Percentiles rank a stretch among this genome's conserved stretches.
Evolutionary conservation across 192 early-diverging fungal genomes (phyloP).

Genomic region (Backusella liffmaniae): DNA sequence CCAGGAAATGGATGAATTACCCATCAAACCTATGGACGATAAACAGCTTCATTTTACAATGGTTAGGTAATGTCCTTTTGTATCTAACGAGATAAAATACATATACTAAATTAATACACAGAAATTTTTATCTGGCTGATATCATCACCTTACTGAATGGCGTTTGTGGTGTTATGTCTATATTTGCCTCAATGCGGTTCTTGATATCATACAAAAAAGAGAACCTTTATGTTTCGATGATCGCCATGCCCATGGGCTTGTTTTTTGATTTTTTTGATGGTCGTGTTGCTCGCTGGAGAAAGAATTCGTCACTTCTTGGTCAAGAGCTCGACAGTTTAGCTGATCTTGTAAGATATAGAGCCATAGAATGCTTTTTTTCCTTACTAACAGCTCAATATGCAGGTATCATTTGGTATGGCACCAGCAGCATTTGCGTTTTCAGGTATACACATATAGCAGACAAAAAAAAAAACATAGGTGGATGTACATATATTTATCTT

Average conservation of each 20-base stretch:
- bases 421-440: conserved; percentile 67
- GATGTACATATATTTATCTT: not conserved
- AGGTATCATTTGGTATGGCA: conserved; percentile 24
- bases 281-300: conserved; percentile 77
- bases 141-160: conserved; percentile 82
- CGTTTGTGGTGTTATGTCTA: conserved; percentile 66
- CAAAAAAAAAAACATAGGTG: not conserved
- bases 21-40: not conserved
- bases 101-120: not conserved
- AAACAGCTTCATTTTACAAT: conserved; percentile 15
- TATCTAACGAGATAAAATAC: too few relatives aligned
- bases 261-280: conserved; percentile 72
- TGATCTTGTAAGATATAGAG: conserved; percentile 58
- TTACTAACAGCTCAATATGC: not conserved
- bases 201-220: conserved; percentile 57
- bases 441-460: not conserved
- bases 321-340: conserved; percentile 88
- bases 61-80: not conserved
- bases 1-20: not conserved
- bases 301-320: conserved; percentile 67
- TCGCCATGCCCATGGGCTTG: conserved; percentile 63
- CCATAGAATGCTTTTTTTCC: not conserved
- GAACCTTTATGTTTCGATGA: conserved; percentile 58
- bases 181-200: conserved; percentile 69
- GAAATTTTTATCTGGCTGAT: conserved; percentile 77